These are phyloP conservation scores for Coprinopsis cinerea DNA, from an alignment of 768 basidiomycete genomes.

Conservation along the genomic window DNA sequence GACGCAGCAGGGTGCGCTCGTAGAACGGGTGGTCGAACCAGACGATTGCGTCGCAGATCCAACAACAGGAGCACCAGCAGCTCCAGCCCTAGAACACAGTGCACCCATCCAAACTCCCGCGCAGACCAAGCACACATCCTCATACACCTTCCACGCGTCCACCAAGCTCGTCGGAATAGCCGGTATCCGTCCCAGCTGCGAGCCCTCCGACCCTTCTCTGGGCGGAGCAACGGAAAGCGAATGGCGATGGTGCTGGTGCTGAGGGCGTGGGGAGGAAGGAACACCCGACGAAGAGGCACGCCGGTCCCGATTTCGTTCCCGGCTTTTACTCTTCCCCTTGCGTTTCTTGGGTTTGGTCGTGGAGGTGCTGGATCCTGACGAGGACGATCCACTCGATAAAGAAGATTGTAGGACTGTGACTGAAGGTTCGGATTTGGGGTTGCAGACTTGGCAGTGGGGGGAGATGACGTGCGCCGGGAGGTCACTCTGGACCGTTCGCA, in stretches of 20 bases:
- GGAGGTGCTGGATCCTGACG: background rate
- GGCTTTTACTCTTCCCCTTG: background rate
- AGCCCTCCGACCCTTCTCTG: background rate
- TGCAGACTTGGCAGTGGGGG: background rate
- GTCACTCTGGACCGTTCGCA: background rate
- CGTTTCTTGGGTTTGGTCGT: background rate
- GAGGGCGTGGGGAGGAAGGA: background rate
- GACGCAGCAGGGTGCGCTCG: background rate
- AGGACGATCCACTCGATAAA: background rate
- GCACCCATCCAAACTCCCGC: slow-evolving; percentile 78
- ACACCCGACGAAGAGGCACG: background rate
- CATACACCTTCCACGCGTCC: slow-evolving; percentile 77
- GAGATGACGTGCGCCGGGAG: background rate
- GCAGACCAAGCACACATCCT: slow-evolving; percentile 79
- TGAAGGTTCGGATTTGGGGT: background rate
- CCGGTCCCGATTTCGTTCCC: background rate
- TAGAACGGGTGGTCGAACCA: background rate
- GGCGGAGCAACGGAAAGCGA: background rate
- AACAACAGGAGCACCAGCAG: background rate
- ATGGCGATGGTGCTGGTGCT: background rate
- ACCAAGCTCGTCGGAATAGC: slow-evolving; percentile 31
- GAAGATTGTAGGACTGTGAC: background rate
- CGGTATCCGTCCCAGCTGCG: background rate
- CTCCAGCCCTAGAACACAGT: slow-evolving; percentile 33
- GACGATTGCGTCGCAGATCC: background rate